phyloP scores from a whole-genome alignment of 2,329 filamentous ascomycete genomes.

The Hypoxylon sp. region DNA sequence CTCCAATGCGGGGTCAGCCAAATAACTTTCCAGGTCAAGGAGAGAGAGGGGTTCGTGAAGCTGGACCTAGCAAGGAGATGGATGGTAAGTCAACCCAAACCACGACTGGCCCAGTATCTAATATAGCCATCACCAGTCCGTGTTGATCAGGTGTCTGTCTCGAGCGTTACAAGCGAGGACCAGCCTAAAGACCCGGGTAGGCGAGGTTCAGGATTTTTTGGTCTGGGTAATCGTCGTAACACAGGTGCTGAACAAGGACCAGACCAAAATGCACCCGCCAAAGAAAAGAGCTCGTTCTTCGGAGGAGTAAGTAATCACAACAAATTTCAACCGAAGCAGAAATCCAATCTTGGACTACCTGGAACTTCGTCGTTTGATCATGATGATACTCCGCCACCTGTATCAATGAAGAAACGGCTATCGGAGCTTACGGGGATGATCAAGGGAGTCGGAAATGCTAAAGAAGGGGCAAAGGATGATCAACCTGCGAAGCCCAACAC shows the following conservation, averaged over 20 bases:
- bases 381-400: constrained; percentile 40
- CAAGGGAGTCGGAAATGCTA: constrained; percentile 51
- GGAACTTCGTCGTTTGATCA: constrained; percentile 41
- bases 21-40: constrained; percentile 59
- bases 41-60: constrained; percentile 57
- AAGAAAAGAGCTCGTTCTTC: constrained; percentile 61
- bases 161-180: constrained; percentile 60
- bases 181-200: constrained; percentile 55
- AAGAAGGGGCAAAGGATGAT: constrained; percentile 51
- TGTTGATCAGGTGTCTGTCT: constrained; percentile 61
- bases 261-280: constrained; percentile 48
- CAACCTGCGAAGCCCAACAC: constrained; percentile 46
- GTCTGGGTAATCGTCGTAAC: constrained; percentile 53
- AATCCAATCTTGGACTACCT: constrained; percentile 43
- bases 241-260: constrained; percentile 39
- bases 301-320: constrained; percentile 47
- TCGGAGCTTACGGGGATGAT: constrained; percentile 56
- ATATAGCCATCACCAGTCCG: constrained; percentile 48
- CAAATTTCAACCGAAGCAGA: constrained; percentile 46
- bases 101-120: constrained; percentile 51
- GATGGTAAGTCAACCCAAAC: constrained; percentile 58
- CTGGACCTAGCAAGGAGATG: constrained; percentile 64
- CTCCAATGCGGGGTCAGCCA: constrained; percentile 58
- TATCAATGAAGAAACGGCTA: constrained; percentile 50
- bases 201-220: constrained; percentile 58